Evolutionary conservation across 1,284 basidiomycete species (phyloP), one percentile per base, ranked within the genome.

Genomic region (Singerocomus rubriflavus): DNA sequence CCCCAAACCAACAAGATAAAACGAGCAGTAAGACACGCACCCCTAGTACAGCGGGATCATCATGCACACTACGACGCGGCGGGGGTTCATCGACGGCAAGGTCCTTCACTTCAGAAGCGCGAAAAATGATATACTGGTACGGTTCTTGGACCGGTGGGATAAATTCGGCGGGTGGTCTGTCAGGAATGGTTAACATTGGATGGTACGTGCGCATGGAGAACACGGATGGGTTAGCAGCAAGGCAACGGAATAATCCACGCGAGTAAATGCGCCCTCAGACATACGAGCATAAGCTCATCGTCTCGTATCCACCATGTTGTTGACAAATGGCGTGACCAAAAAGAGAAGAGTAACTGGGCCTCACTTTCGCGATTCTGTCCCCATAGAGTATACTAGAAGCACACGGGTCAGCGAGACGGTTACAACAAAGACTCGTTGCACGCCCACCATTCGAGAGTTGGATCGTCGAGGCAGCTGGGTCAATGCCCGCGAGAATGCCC

Each of bases 401-500:
- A 34, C 39, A 36, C 6, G 13, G 26, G 54, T 44, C 46, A 59
- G 16, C 1, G 1, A 6, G n/a, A 56, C 32, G 11, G 25, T 31
- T n/a, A 17, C 1, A 30, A 31, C 14, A 16, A 38, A 27, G 41
- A 32, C 16, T 31, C 43, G 26, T 34, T 39, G 31, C 37, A 50
- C 26, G 60, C 78, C 37, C 58, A 90, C 89, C 90, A 78, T 91
- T 90, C 40, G 88, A 89, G 37, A 93, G 78, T 63, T 92, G 87
- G 56, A 94, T 91, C 6, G 91, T 93, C 13, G 89, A 91, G 50
- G 85, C 84, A 50, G 74, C 79, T 31, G 88, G 85, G 71, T 93
- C 88, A 65, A 93, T 92, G 30, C 88, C 87, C 48, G 88, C 87
- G 40, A 94, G 76, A 53, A 91, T 90, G 55, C 91, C 91, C 57